These are phyloP conservation scores for Leccinum angustisporum DNA, from an alignment of 1,284 basidiomycete genomes.

Conservation along the genomic window DNA sequence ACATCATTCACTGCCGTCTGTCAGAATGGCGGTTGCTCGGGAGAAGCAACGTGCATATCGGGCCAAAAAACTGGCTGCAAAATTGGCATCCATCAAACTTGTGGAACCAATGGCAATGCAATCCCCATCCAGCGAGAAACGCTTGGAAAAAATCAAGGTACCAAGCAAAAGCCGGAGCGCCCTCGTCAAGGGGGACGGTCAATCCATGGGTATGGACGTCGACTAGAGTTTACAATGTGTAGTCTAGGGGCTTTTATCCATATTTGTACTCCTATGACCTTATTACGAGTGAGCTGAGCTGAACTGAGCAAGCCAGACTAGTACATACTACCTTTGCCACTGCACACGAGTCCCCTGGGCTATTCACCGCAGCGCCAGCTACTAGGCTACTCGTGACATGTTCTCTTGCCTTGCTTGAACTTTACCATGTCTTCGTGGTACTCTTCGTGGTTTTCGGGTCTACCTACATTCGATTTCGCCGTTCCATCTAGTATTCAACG, in stretches of 20 bases:
- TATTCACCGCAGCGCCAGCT: slow-evolving; percentile 5
- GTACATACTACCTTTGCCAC: background rate
- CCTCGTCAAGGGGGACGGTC: slow-evolving; percentile 73
- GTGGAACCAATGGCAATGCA: slow-evolving; percentile 64
- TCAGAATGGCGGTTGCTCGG: slow-evolving; percentile 77
- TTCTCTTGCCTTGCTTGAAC: slow-evolving; percentile 19
- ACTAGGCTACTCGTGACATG: slow-evolving; percentile 20
- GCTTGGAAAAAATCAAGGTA: slow-evolving; percentile 81
- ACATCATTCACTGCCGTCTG: slow-evolving; percentile 5
- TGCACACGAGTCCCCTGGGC: slow-evolving; percentile 1
- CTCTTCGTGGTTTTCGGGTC: slow-evolving; percentile 58
- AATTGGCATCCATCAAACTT: slow-evolving; percentile 64
- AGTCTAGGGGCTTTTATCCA: slow-evolving; percentile 17
- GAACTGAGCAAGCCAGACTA: background rate
- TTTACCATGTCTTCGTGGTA: slow-evolving; percentile 36
- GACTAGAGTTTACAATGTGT: slow-evolving; percentile 44
- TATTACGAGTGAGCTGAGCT: background rate
- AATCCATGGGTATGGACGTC: slow-evolving; percentile 81
- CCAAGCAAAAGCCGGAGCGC: slow-evolving; percentile 67
- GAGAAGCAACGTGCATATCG: slow-evolving; percentile 72
- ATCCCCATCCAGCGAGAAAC: slow-evolving; percentile 45
- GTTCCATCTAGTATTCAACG: slow-evolving; percentile 85
- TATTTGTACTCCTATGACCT: slow-evolving; percentile 19
- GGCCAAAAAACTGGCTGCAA: slow-evolving; percentile 60
- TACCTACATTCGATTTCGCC: slow-evolving; percentile 65